These are phyloP conservation scores for Peronospora tabacina DNA, from an alignment of 352 stramenopile species.

Conservation along the genomic window DNA sequence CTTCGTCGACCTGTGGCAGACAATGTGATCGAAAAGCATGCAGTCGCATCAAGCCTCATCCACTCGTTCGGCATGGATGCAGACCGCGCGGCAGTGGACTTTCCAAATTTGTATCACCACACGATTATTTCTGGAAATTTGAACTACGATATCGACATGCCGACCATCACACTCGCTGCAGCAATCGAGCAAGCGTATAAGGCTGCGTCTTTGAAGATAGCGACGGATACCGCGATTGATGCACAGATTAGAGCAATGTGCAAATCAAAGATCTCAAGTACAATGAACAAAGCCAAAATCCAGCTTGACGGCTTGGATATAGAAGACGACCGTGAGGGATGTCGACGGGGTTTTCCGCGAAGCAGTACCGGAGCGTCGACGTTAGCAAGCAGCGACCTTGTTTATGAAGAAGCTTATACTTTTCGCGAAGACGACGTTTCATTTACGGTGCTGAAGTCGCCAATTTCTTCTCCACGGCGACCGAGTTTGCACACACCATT, in stretches of 20 bases:
- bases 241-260: conserved; percentile 44
- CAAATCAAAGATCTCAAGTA: background rate
- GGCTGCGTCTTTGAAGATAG: conserved; percentile 49
- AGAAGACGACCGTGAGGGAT: conserved; percentile 11
- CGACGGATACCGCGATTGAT: conserved; percentile 55
- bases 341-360: conserved; percentile 9
- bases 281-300: conserved; percentile 9
- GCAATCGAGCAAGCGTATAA: conserved; percentile 72
- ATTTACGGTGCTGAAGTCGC: conserved; percentile 42
- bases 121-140: conserved; percentile 76
- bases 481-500: conserved; percentile 1
- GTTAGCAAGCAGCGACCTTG: conserved; percentile 20
- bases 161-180: conserved; percentile 23
- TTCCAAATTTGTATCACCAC: conserved; percentile 81
- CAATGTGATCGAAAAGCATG: conserved; percentile 42
- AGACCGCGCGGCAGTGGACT: conserved; percentile 64
- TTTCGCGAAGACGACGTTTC: conserved; percentile 44
- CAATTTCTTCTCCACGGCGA: background rate
- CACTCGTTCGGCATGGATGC: conserved; percentile 79
- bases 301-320: conserved; percentile 9
- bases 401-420: conserved; percentile 51
- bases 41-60: conserved; percentile 50
- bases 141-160: conserved; percentile 69
- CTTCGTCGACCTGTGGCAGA: conserved; percentile 24
- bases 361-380: conserved; percentile 19